Conservation (phyloP, 352 stramenopile species). For the Phytophthora cryptogea region DNA sequence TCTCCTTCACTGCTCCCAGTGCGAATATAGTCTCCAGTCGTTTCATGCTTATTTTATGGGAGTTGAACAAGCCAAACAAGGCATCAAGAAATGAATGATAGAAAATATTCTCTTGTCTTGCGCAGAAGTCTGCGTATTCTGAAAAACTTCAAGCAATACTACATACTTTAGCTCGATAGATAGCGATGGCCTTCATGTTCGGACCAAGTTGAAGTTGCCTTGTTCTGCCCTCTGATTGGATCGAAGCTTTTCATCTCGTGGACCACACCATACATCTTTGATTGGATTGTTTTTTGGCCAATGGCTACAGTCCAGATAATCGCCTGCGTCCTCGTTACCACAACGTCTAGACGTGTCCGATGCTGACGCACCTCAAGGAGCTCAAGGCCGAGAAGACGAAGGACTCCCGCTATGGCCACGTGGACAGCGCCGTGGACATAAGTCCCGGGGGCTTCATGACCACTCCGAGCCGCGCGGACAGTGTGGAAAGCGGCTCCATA, state of each 20-base stretch:
- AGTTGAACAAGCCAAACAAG: too few species aligned
- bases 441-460: conserved; percentile 41
- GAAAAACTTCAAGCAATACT: background rate
- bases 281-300: background rate
- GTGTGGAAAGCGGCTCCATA: conserved; percentile 36
- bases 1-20: background rate
- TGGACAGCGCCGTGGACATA: conserved; percentile 55
- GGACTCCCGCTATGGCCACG: conserved; percentile 43
- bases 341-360: conserved; percentile 3
- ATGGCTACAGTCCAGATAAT: conserved; percentile 2
- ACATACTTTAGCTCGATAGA: background rate
- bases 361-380: conserved; percentile 50
- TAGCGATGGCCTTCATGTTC: background rate
- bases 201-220: conserved; percentile 25
- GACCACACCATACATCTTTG: conserved; percentile 14
- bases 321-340: background rate
- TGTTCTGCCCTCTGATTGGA: conserved; percentile 4
- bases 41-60: conserved; percentile 4
- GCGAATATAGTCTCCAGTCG: conserved; percentile 14
- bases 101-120: too few species aligned
- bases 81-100: too few species aligned
- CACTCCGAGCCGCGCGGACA: conserved; percentile 31
- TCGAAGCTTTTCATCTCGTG: conserved; percentile 1
- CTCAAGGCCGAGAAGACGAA: conserved; percentile 55
- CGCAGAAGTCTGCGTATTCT: too few species aligned